Base-by-base conservation (phyloP, 169 alveolate genomes). In the Sarcocystis neurona region DNA sequence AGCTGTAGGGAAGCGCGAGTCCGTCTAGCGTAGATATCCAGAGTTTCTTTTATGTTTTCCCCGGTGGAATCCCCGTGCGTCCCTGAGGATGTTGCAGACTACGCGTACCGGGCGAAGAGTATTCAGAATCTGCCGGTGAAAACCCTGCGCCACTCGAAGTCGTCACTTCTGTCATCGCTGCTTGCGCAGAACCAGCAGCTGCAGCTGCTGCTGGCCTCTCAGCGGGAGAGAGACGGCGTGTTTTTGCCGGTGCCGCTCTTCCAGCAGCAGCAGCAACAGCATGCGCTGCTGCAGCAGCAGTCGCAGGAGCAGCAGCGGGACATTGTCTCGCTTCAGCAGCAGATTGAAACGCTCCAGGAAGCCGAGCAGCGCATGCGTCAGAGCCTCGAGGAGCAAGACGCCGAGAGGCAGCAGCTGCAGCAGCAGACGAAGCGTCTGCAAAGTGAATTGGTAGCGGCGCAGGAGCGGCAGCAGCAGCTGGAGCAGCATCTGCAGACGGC, bases 21-120 rank as follows among this genome's bases (percentile, higher is more conserved):
- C 30, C 23, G 66, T 53, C 30, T 15, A 53, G 30, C 23, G 66
- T 53, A 53, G 12, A 23, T 53, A 53, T 15, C 30, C 23, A 53
- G 66, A 53, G 66, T 15, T 53, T 12, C 23, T 12, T 53, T 23
- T 53, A 53, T 53, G 66, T 12, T 15, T 53, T n/a, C n/a, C n/a
- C n/a, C n/a, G n/a, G n/a, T n/a, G n/a, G n/a, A n/a, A n/a, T n/a
- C n/a, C n/a, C 77, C 4, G 77, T 37, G 27, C 18, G 18, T 63
- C 4, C 27, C 37, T 50, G 8, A 8, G n/a, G 8, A 3, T 48
- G n/a, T 30, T 79, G 46, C 87, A 82, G 88, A 82, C 41, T 82
- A 82, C 63, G 88, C 88, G 50, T 82, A 50, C 48, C 34, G 88
- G 46, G 88, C 88, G 50, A 82, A 82, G 88, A 82, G 88, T 47